Conservation (phyloP, 352 stramenopile genomes). For the Phytophthora hibernalis region DNA sequence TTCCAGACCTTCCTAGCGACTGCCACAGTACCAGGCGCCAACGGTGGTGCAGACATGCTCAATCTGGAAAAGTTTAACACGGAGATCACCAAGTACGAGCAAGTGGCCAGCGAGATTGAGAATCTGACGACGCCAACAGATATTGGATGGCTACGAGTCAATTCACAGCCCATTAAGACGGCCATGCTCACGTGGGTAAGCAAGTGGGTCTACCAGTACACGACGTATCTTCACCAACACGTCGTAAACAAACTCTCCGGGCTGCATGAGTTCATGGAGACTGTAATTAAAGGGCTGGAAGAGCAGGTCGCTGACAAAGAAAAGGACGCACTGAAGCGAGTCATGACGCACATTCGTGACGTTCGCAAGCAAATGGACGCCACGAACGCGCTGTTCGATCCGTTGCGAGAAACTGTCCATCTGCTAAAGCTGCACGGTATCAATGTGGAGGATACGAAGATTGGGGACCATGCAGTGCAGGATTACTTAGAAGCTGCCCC, state of each 20-base stretch:
- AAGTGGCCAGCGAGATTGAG: constrained; percentile 92
- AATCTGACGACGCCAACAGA: constrained; percentile 91
- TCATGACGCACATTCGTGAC: constrained; percentile 96
- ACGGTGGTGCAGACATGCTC: constrained; percentile 88
- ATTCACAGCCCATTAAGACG: constrained; percentile 97
- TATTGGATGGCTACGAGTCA: constrained; percentile 97
- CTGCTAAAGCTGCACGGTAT: constrained; percentile 95
- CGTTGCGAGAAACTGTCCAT: constrained; percentile 93
- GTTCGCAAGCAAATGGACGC: constrained; percentile 94
- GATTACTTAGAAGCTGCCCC: constrained; percentile 96
- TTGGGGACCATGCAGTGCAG: constrained; percentile 79
- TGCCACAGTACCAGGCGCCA: constrained; percentile 63
- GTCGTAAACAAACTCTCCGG: constrained; percentile 90
- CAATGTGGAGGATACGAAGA: constrained; percentile 92
- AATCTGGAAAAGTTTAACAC: constrained; percentile 96
- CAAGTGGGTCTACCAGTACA: constrained; percentile 98
- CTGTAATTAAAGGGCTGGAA: constrained; percentile 90
- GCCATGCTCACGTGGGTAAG: constrained; percentile 95
- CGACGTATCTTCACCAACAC: constrained; percentile 93
- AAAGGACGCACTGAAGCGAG: constrained; percentile 96
- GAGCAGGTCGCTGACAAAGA: constrained; percentile 92
- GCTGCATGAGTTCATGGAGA: constrained; percentile 95
- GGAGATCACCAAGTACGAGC: constrained; percentile 96
- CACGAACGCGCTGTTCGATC: constrained; percentile 95
- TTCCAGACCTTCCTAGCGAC: constrained; percentile 94